Percentiles rank a stretch among this genome's conserved stretches.
These are phyloP conservation scores for Malassezia vespertilionis DNA, from an alignment of 1,284 basidiomycete genomes.

Conservation along the genomic window DNA sequence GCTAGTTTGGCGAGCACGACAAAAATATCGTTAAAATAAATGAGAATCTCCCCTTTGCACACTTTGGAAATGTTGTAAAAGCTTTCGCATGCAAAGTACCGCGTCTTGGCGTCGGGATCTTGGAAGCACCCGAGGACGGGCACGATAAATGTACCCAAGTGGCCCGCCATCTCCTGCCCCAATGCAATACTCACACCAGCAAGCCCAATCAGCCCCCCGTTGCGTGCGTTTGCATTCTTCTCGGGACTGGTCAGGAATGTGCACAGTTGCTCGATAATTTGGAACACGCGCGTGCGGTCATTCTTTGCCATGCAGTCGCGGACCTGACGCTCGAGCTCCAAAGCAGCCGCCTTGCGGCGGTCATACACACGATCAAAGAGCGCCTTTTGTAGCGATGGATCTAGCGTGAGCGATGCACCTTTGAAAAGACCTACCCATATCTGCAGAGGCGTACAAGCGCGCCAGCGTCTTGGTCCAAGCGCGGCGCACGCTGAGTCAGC, in stretches of 20 bases:
- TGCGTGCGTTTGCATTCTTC: slow-evolving; percentile 60
- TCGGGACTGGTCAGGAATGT: slow-evolving; percentile 50
- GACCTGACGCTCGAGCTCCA: slow-evolving; percentile 88
- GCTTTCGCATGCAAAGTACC: slow-evolving; percentile 94
- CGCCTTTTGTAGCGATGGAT: slow-evolving; percentile 38
- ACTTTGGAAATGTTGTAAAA: slow-evolving; percentile 95
- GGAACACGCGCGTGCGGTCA: slow-evolving; percentile 67
- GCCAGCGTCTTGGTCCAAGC: slow-evolving; percentile 11
- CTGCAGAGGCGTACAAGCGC: too few species aligned
- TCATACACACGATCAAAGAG: slow-evolving; percentile 58
- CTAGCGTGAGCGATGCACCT: slow-evolving; percentile 1
- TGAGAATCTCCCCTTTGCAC: slow-evolving; percentile 88
- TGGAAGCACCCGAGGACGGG: slow-evolving; percentile 86
- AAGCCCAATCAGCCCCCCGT: slow-evolving; percentile 90
- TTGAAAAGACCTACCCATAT: slow-evolving; percentile 9
- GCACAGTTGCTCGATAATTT: slow-evolving; percentile 87
- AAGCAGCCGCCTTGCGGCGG: slow-evolving; percentile 85
- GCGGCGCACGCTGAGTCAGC: slow-evolving; percentile 7
- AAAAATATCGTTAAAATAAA: slow-evolving; percentile 97
- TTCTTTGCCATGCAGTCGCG: slow-evolving; percentile 71
- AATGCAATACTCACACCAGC: slow-evolving; percentile 92
- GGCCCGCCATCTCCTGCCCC: slow-evolving; percentile 79
- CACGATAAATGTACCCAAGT: slow-evolving; percentile 82
- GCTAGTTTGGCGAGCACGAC: slow-evolving; percentile 81
- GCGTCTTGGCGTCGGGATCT: slow-evolving; percentile 85